These are phyloP conservation scores for Paraphoma chrysanthemicola DNA, from an alignment of 2,329 filamentous ascomycete genomes.

Conservation along the genomic window DNA sequence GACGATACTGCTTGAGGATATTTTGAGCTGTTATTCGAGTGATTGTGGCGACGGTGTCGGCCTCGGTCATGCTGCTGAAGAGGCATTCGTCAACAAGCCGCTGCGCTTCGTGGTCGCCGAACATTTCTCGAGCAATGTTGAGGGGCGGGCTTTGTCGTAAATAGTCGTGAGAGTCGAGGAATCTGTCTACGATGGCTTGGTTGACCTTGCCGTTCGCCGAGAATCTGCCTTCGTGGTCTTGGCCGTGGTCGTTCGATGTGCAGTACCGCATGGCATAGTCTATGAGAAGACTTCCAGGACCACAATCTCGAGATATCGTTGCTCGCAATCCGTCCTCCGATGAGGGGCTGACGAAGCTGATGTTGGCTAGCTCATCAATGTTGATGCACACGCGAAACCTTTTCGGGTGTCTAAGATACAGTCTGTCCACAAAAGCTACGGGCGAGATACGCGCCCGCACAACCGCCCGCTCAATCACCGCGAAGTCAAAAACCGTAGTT, in stretches of 20 bases:
- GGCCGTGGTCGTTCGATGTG: slow-evolving; percentile 58
- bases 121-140: slow-evolving; percentile 66
- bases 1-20: slow-evolving; percentile 60
- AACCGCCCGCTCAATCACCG: slow-evolving; percentile 63
- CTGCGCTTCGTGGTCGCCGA: slow-evolving; percentile 63
- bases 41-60: slow-evolving; percentile 65
- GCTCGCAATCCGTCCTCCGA: slow-evolving; percentile 45
- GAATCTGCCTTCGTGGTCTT: slow-evolving; percentile 61
- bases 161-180: slow-evolving; percentile 57
- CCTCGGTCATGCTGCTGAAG: slow-evolving; percentile 53
- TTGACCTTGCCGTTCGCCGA: slow-evolving; percentile 58
- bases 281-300: slow-evolving; percentile 64
- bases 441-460: slow-evolving; percentile 63
- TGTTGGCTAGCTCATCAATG: slow-evolving; percentile 67
- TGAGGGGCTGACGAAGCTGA: slow-evolving; percentile 65
- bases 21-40: slow-evolving; percentile 67
- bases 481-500: slow-evolving; percentile 66
- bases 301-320: slow-evolving; percentile 62
- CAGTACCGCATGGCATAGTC: slow-evolving; percentile 64
- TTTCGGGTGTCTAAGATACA: slow-evolving; percentile 63
- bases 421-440: slow-evolving; percentile 64
- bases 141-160: slow-evolving; percentile 61
- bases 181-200: slow-evolving; percentile 60
- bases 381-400: slow-evolving; percentile 67
- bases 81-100: slow-evolving; percentile 59